Base-by-base conservation (phyloP, 164 flowering plant genomes). In the Nelumbo lutea region DNA sequence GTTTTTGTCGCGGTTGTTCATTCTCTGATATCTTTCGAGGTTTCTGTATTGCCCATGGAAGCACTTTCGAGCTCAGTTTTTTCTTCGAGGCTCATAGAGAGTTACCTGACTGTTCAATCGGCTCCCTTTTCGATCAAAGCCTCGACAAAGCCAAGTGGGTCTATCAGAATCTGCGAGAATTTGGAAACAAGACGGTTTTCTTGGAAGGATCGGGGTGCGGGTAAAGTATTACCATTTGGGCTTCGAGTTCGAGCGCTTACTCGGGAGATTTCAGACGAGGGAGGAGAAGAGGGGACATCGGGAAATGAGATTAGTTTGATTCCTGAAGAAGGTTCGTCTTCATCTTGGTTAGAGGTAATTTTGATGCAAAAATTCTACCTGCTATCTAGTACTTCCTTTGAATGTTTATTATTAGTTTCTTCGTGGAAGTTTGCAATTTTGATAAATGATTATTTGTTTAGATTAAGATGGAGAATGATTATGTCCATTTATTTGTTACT, bases 21-120 rank as follows among this genome's bases (percentile, higher is more conserved):
- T 43, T 45, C 9, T 3, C 59, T 66, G 27, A 39, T 4, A 15
- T 41, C 59, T 41, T 53, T 59, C 14, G 14, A n/a, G 7, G 39
- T 15, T 9, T 14, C 48, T 51, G 1, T 41, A 5, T 61, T 50
- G 3, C 43, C 73, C 66, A 86, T 84, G 88, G 86, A 86, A 73
- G 79, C 83, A 45, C 76, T 84, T 45, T 73, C 85, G 15, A 80
- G 78, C 61, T 74, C 84, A 10, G 48, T 79, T 15, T 52, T 81
- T 65, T 42, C 74, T 38, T 69, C 80, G 61, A 80, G 64, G 61
- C 62, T 80, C 62, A 42, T 72, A 13, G 84, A 83, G 52, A 47
- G 72, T 2, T 44, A 69, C 62, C 77, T 66, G 2, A 56, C 67
- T 67, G 64, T 72, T 70, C 74, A 67, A 27, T 57, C 65, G 42